These are phyloP conservation scores for Phoenix dactylifera DNA, from an alignment of 176 grass and related monocot genomes.

Conservation along the genomic window DNA sequence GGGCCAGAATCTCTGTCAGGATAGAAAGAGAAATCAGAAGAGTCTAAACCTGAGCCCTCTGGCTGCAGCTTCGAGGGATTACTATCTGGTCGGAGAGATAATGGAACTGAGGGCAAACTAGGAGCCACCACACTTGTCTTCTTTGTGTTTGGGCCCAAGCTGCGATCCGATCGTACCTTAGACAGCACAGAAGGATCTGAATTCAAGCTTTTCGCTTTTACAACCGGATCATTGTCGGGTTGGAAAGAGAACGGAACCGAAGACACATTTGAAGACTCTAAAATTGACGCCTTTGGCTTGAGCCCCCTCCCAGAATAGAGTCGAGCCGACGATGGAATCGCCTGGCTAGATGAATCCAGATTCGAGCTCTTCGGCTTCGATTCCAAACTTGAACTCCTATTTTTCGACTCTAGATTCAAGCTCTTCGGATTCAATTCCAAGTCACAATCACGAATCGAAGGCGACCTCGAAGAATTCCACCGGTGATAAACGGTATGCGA, in stretches of 20 bases:
- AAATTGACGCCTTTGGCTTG: no score
- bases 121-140: not conserved
- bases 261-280: no score
- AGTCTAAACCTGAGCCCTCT: no score
- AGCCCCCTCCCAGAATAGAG: not conserved
- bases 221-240: no score
- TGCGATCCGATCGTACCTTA: conserved; percentile 7
- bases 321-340: not conserved
- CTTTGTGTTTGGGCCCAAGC: not conserved
- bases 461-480: conserved; percentile 31
- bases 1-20: conserved; percentile 19
- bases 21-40: conserved; percentile 49
- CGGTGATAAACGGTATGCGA: conserved; percentile 52
- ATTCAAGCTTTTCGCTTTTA: no score
- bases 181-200: no score
- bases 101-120: no score
- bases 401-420: conserved; percentile 17
- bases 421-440: conserved; percentile 27
- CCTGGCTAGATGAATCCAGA: not conserved
- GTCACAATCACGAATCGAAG: conserved; percentile 37
- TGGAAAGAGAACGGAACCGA: no score
- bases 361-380: not conserved
- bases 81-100: no score
- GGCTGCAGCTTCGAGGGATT: no score
- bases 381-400: conserved; percentile 5